Evolutionary conservation across 2,329 filamentous ascomycete species (phyloP), one percentile per base, ranked within the genome.

Genomic region (Drechslerella dactyloides): DNA sequence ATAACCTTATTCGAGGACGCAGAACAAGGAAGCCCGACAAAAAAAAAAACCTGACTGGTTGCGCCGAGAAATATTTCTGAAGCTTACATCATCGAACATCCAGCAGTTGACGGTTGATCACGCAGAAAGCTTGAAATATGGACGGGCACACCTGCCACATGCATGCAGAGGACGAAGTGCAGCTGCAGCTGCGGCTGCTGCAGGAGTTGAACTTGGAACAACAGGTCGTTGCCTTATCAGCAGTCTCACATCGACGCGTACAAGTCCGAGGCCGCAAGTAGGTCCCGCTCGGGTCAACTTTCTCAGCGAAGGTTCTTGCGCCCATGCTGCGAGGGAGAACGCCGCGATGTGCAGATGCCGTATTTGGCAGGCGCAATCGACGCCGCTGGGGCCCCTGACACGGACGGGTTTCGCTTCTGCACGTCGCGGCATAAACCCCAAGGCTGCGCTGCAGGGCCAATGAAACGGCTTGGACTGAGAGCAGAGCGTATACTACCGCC

Each of bases 361-460:
- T 52, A 44, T 70, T 58, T 40, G 65, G 65, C 44, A 70, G 65
- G 62, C 58, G 10, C 48, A 70, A 37, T 70, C 65, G 65, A 70
- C 59, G 17, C 57, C 13, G 19, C 40, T 58, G 63, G 44, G 27
- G 15, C 44, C 44, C 57, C 64, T 70, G 53, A 37, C 37, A 46
- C 21, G 37, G 21, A 61, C 46, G 24, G 19, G 52, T 44, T 55
- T 69, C 44, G 58, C 53, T 63, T 69, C 19, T 59, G 21, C 44
- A 50, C 37, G 56, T 42, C 63, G 50, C 37, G 8, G 33, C 35
- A 48, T 56, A 30, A 17, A 51, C 35, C 40, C 27, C 60, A 24
- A 48, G 60, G 23, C 33, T 55, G 46, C 50, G 11, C 15, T n/a
- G 57, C 57, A 53, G 58, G 65, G 33, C 59, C 65, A 58, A 70